Base-by-base conservation (phyloP, 805 yeast species). In the Pichia nakasei region DNA sequence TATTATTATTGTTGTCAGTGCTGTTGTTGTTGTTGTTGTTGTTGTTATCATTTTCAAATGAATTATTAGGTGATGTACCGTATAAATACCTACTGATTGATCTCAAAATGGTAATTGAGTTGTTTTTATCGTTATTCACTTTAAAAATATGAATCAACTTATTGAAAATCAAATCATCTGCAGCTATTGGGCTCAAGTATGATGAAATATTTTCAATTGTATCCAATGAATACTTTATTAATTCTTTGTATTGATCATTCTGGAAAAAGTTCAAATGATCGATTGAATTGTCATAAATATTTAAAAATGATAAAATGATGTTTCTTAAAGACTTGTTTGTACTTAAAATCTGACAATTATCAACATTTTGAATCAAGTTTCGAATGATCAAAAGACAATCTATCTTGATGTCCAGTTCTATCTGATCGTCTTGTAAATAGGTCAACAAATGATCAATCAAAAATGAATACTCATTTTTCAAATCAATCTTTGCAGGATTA, bases 131-230 rank as follows among this genome's bases (percentile, higher is more conserved):
- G 34, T 72, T 70, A 5, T 78, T 68, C 22, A 61, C 54, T 29
- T 63, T 60, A 43, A 87, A 68, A 22, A 80, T 67, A 6, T 65
- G 57, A 21, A 80, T 66, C 41, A 87, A 66, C 2, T 72, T 67
- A 43, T 72, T 58, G 61, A 88, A 80, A 49, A 88, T 60, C 15
- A 76, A 76, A 56, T 88, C 93, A 52, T 82, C 80, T 41, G 77
- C 72, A 21, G 77, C 70, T 22, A 82, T 83, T 26, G 93, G 89
- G 4, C 88, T 78, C 52, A 84, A 71, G 60, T 85, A 86, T 36
- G 96, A 82, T 3, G 91, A 78, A 27, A 88, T 75, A 3, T 89
- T 80, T 59, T 93, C 97, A 48, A 85, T 73, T 27, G 88, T 73
- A 60, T 93, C 98, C 42, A 86, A 61, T 13, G 80, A 66, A 58